Evolutionary conservation across 371 early-diverging fungal species (phyloP), one percentile per base, ranked within the genome.

Genomic region (Polyrhizophydium stewartii): DNA sequence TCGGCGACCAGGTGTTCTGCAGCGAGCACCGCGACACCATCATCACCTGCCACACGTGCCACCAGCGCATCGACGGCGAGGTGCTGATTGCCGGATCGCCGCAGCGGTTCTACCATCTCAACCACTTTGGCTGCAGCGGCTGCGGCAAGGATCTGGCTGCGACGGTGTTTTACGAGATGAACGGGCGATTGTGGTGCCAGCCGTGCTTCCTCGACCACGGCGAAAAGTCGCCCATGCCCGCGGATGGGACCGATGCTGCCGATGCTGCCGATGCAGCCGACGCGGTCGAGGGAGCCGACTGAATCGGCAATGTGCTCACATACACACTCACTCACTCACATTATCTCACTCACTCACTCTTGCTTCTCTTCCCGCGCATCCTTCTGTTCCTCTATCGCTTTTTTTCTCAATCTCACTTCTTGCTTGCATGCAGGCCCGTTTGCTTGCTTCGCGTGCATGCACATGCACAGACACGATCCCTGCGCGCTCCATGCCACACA

Each of bases 61-160:
- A 35, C 22, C 56, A 55, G 40, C 56, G 27, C 24, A 55, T 55
- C 40, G 56, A 55, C 22, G 56, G 56, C 56, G 56, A 55, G 24
- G 56, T 55, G 7, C 37, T 55, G 10, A 55, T 55, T 55, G 56
- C 56, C 9, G 35, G 32, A 22, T 1, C 3, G 25, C 37, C 56
- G 28, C 38, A 31, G 25, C 2, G 25, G 56, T 37, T 35, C 27
- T 55, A 24, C 38, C 56, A 55, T 21, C 22, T 55, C 38, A 35
- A 55, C 35, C 56, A 55, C n/a, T 55, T 55, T 22, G 5, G 27
- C 38, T 55, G 56, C 28, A 1, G 56, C 40, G 38, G 37, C 9
- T 55, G 56, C 25, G 35, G 37, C 22, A 32, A 35, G 27, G 37
- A 55, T 25, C 32, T 55, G 35, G 2, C 56, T 7, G 37, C 56